A percentile compares a stretch with the other conserved stretches of the same genome.
These are phyloP conservation scores for Penicillium samsonianum DNA, from an alignment of 495 filamentous ascomycete genomes.

Conservation along the genomic window DNA sequence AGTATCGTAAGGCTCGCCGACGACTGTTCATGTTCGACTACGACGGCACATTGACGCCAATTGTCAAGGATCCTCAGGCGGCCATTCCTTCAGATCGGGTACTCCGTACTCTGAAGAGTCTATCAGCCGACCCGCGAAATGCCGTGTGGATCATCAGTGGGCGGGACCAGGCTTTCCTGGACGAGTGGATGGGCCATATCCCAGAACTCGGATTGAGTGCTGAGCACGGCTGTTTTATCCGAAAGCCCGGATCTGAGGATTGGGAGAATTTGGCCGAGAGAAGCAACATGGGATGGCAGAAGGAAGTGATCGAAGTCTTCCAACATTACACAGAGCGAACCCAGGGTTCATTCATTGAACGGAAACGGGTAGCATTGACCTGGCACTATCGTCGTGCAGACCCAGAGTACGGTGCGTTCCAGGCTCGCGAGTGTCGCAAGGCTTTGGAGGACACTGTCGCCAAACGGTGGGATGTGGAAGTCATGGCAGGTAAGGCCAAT, in stretches of 20 bases:
- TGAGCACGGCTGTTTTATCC: slow-evolving; percentile 94
- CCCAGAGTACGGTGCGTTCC: slow-evolving; percentile 73
- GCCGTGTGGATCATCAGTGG: slow-evolving; percentile 98
- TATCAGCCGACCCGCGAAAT: slow-evolving; percentile 79
- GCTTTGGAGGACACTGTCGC: slow-evolving; percentile 72
- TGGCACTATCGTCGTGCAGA: slow-evolving; percentile 96
- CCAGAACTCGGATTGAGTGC: slow-evolving; percentile 82
- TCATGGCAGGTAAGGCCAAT: slow-evolving; percentile 95
- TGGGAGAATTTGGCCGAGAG: slow-evolving; percentile 88
- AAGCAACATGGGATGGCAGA: slow-evolving; percentile 86
- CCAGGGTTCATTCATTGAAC: slow-evolving; percentile 88
- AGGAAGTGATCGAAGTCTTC: slow-evolving; percentile 76
- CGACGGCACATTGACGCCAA: slow-evolving; percentile 95
- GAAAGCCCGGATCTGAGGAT: slow-evolving; percentile 64
- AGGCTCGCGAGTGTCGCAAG: slow-evolving; percentile 74
- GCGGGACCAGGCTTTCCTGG: slow-evolving; percentile 83
- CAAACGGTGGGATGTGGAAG: slow-evolving; percentile 81
- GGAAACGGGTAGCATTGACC: slow-evolving; percentile 86
- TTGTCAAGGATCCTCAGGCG: slow-evolving; percentile 82
- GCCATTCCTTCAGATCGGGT: slow-evolving; percentile 84
- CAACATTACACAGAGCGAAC: slow-evolving; percentile 81
- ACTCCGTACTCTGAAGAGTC: slow-evolving; percentile 71
- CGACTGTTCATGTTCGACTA: slow-evolving; percentile 98
- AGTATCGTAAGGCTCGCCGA: slow-evolving; percentile 69
- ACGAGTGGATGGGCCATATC: slow-evolving; percentile 85